Evolutionary conservation across 768 basidiomycete species (phyloP).

Genomic region (Agrocybe pediades): DNA sequence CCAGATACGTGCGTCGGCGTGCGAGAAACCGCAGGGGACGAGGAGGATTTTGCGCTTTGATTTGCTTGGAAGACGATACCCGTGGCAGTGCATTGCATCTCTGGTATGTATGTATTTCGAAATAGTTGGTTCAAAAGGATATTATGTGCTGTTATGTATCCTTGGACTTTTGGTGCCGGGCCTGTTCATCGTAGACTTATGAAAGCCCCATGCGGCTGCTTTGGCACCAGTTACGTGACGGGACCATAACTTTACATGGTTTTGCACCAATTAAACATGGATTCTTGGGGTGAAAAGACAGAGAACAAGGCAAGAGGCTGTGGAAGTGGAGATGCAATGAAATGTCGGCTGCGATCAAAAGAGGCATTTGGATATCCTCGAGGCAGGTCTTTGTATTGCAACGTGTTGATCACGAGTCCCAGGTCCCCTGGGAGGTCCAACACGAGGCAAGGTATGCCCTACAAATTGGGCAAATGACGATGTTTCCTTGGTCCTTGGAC

Average conservation of each 20-base stretch:
- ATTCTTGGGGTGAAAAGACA: conserved; percentile 14
- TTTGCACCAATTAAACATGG: neutral
- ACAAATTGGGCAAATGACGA: conserved; percentile 11
- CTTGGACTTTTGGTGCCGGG: neutral
- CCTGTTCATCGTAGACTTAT: neutral
- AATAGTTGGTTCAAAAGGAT: no score
- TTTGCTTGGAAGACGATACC: no score
- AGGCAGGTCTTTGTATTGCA: conserved; percentile 22
- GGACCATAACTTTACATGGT: neutral
- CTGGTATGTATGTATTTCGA: no score
- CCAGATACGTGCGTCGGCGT: neutral
- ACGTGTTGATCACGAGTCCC: conserved; percentile 25
- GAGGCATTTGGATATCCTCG: conserved; percentile 24
- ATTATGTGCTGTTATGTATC: neutral
- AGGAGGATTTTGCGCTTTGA: no score
- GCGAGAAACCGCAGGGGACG: neutral
- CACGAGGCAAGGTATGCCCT: conserved; percentile 23
- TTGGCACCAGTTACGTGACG: neutral
- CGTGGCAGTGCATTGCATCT: neutral
- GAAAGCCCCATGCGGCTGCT: neutral
- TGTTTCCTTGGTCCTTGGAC: conserved; percentile 7
- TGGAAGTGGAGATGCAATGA: conserved; percentile 23
- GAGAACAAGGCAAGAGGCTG: conserved; percentile 15
- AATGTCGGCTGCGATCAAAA: conserved; percentile 12
- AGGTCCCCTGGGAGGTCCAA: conserved; percentile 11